Evolutionary conservation across 495 filamentous ascomycete species (phyloP).

Genomic region (Aspergillus homomorphus): DNA sequence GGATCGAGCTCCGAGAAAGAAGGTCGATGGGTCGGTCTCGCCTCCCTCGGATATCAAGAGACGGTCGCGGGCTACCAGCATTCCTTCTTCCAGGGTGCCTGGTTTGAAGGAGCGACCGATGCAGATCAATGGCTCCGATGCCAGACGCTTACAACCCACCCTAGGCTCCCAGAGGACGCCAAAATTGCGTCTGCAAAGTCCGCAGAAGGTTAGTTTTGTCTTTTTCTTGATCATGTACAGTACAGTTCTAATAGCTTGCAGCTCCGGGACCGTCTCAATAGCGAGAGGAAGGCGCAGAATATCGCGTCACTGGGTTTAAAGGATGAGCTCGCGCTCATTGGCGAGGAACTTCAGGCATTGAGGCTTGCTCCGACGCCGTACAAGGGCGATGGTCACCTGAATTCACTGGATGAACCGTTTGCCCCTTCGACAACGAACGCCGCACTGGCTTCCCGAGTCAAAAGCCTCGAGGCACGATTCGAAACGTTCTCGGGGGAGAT

Average conservation of each 20-base stretch:
- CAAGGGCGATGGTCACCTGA: constrained; percentile 14
- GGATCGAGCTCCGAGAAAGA: constrained; percentile 36
- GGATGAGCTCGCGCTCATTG: constrained; percentile 76
- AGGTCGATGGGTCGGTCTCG: constrained; percentile 38
- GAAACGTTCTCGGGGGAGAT: constrained; percentile 61
- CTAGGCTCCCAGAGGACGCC: constrained; percentile 45
- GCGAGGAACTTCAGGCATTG: constrained; percentile 72
- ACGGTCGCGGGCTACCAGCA: constrained; percentile 50
- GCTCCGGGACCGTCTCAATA: constrained; percentile 82
- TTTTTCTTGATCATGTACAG: neutral
- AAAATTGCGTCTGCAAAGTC: constrained; percentile 82
- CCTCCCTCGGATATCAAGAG: constrained; percentile 44
- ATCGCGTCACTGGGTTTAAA: constrained; percentile 66
- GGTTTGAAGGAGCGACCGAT: constrained; percentile 54
- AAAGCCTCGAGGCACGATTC: constrained; percentile 62
- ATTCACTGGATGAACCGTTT: constrained; percentile 15
- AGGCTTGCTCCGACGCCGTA: constrained; percentile 35
- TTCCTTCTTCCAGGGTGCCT: constrained; percentile 43
- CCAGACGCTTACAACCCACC: constrained; percentile 32
- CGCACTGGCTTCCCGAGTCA: constrained; percentile 56
- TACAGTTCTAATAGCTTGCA: constrained; percentile 7
- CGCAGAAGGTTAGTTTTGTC: constrained; percentile 61
- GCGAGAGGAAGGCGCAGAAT: constrained; percentile 70
- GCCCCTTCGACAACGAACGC: constrained; percentile 21
- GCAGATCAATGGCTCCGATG: constrained; percentile 37